Base-by-base conservation (phyloP, 208 protist species). In the Trypanosoma avium region DNA sequence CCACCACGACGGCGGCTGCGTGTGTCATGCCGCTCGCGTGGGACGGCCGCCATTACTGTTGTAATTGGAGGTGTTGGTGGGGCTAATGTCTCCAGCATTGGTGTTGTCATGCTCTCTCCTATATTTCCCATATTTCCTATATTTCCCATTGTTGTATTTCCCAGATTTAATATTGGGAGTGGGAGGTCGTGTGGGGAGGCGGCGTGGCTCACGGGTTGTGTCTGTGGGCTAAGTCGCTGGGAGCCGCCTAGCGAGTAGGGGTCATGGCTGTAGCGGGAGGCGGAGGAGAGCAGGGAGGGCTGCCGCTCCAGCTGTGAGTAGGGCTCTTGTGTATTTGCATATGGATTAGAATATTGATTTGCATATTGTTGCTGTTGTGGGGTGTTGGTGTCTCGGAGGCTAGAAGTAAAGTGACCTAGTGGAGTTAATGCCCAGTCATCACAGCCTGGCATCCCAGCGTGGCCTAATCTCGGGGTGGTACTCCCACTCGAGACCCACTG, bases 171-270 rank as follows among this genome's bases (percentile, higher is more conserved):
- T n/a, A 47, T 27, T 22, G 48, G 0, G 7, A 35, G 22, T 4
- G 48, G 10, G 24, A 6, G 12, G 19, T 67, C 48, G 3, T 24
- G 13, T 27, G 48, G 61, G 6, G 61, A 32, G 3, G n/a, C 27
- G 7, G 38, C 10, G n/a, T 58, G 3, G 33, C 26, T 58, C 0
- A 21, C 13, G 1, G 33, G 50, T 19, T 40, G 27, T 15, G 61
- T 52, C 61, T 45, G 49, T 40, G 61, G 38, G 12, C 61, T 58
- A 8, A 67, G 24, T 1, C 50, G 61, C 38, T 67, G 61, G 0
- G 69, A 69, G 6, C 60, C 48, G 43, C 58, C 59, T 17, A 66
- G 60, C 3, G 69, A 75, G 55, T 75, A 75, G 21, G 69, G 69
- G 46, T 75, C 61, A 32, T 75, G 69, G 24, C 49, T 40, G 22